Base-by-base conservation (phyloP, 176 grass and related monocot genomes). In the Avena eriantha region DNA sequence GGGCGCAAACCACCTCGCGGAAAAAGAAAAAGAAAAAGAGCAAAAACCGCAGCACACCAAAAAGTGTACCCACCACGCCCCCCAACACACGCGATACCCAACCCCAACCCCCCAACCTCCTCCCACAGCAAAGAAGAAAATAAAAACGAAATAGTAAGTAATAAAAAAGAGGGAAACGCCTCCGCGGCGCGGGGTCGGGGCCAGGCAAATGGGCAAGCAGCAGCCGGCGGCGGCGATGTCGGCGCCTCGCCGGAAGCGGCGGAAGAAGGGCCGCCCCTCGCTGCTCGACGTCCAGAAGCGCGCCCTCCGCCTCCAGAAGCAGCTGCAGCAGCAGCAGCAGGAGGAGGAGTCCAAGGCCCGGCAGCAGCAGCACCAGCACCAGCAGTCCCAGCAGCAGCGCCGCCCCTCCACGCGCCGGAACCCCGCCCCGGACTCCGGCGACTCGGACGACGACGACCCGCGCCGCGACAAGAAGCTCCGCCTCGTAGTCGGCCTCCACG, bases 201-300 rank as follows among this genome's bases (percentile, higher is more conserved):
- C n/a, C n/a, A n/a, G 63, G 9, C 1, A 21, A 90, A 95, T 95
- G 93, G 90, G 93, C 83, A 95, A 93, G 90, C 93, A 91, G 91
- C 93, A 90, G 93, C 79, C 71, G 53, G 61, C 86, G 85, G 29
- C 89, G 85, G 76, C 82, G 90, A 85, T 88, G 86, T 93, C 93
- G 84, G 90, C 90, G 82, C 87, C 88, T 78, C 26, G 48, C 0
- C 49, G 74, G 49, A 77, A 77, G 73, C 85, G 88, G 19, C 91
- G 91, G 89, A 99, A 99, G 97, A 99, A 99, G 86, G 97, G 97
- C 23, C 97, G 97, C 10, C 97, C 94, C 1, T 99, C 94, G 12
- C 97, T 99, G 18, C 67, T 99, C 33, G 97, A 99, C 81, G 82
- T 99, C 48, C 89, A 97, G 92, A 96, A 94, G 84, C 92, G 97